Conservation (phyloP, 2,329 filamentous ascomycete genomes). For the Claviceps purpurea region DNA sequence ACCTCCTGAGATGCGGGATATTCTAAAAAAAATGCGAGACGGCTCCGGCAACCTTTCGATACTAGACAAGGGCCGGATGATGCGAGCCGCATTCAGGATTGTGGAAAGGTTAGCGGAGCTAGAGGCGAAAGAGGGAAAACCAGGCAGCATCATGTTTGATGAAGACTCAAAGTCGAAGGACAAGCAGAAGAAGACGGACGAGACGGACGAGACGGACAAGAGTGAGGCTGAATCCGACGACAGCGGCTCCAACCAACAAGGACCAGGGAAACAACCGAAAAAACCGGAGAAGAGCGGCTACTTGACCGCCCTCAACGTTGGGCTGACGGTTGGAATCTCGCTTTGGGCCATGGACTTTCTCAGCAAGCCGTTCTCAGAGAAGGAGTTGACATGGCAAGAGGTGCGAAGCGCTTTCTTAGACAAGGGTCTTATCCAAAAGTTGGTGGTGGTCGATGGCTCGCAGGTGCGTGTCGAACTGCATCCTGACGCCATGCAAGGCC, state of each 20-base stretch:
- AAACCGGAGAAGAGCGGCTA: conserved; percentile 22
- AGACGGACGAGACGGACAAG: conserved; percentile 8
- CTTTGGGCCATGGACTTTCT: conserved; percentile 30
- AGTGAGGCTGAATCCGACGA: conserved; percentile 10
- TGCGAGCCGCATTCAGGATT: conserved; percentile 23
- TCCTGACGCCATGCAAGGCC: conserved; percentile 48
- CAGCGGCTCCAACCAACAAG: conserved; percentile 14
- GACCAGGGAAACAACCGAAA: conserved; percentile 21
- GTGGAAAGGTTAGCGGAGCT: conserved; percentile 22
- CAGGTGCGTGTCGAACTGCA: conserved; percentile 71
- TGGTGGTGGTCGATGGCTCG: conserved; percentile 60
- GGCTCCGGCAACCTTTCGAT: conserved; percentile 39
- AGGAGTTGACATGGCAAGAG: conserved; percentile 96
- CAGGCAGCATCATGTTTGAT: conserved; percentile 11
- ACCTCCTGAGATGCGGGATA: conserved; percentile 50
- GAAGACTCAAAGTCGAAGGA: conserved; percentile 12
- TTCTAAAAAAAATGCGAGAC: conserved; percentile 39
- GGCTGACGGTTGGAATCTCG: conserved; percentile 38
- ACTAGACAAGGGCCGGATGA: conserved; percentile 23
- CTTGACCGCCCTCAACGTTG: conserved; percentile 22
- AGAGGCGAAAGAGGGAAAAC: conserved; percentile 11
- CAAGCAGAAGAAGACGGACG: conserved; percentile 7
- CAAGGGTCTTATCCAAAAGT: conserved; percentile 88
- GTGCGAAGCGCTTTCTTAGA: conserved; percentile 87
- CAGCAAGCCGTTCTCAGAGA: conserved; percentile 29